Evolutionary conservation across 225 moss, liverwort and hornwort species (phyloP), one percentile per base, ranked within the genome.

Genomic region (Sphagnum contortum): DNA sequence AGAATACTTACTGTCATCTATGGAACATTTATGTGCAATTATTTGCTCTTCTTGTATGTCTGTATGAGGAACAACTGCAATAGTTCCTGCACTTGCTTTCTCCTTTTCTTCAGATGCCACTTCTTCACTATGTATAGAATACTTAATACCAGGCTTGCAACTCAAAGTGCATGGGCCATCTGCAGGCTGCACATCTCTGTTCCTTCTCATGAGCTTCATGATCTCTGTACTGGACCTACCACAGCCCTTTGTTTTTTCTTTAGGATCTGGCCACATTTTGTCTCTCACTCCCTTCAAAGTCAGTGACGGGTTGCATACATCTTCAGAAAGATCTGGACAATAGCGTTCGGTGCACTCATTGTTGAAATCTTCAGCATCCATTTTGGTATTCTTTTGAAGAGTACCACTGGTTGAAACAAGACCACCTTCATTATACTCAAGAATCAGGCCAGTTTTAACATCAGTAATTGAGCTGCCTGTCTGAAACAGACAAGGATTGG

Each of bases 151-250:
- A 29, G 29, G 29, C 29, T 29, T 29, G 52, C 6, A 52, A 52
- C 9, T 52, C 9, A 52, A 52, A 52, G 9, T 52, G 52, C 7
- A 52, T 52, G 52, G 7, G 52, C 6, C 52, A 52, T 52, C 52
- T 5, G 52, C 52, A 52, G 52, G 52, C 9, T 52, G 7, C 52
- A 6, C 52, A 5, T 9, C 52, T 9, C 29, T 13, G 14, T 54
- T 53, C 62, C 57, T 70, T 52, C 62, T 62, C 62, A 70, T 62
- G 48, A 70, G 69, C 60, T 62, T 53, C 69, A 70, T n/a, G 8
- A 70, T 62, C 14, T 70, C 69, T 11, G 50, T 46, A 70, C 54
- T 70, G 13, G 69, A 70, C 52, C 69, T 62, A 13, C 55, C 62
- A 62, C 62, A 29, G 62, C n/a, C 29, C 54, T 55, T 52, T 70